Conservation (phyloP, 345 rosid species). For the Sapria himalayana region DNA sequence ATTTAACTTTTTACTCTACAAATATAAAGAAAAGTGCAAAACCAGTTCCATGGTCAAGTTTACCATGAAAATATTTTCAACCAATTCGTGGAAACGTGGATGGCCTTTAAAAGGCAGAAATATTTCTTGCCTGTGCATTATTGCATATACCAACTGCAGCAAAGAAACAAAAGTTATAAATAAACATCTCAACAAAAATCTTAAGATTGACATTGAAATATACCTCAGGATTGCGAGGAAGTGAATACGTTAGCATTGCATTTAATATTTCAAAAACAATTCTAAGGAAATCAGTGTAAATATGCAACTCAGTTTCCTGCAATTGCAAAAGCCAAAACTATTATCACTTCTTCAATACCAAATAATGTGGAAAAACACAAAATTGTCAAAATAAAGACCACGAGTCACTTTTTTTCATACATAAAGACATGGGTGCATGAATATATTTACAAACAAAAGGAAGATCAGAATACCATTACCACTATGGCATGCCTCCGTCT, state of each 20-base stretch:
- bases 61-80: slow-evolving; percentile 77
- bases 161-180: neutral
- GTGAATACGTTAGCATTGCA: slow-evolving; percentile 80
- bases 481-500: too few relatives aligned
- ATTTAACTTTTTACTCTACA: too few relatives aligned
- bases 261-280: slow-evolving; percentile 87
- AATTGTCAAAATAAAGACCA: too few relatives aligned
- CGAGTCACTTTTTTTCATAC: too few relatives aligned
- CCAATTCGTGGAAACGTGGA: slow-evolving; percentile 75
- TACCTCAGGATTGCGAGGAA: slow-evolving; percentile 97
- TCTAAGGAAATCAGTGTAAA: slow-evolving; percentile 86
- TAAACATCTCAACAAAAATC: neutral
- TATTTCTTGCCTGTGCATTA: slow-evolving; percentile 94
- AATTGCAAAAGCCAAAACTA: too few relatives aligned
- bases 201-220: too few relatives aligned
- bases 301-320: slow-evolving; percentile 88
- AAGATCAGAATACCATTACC: slow-evolving; percentile 1
- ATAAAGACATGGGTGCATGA: slow-evolving; percentile 7
- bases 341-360: too few relatives aligned
- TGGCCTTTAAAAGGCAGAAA: slow-evolving; percentile 78
- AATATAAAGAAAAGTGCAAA: too few relatives aligned
- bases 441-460: neutral
- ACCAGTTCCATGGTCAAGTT: slow-evolving; percentile 1
- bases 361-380: too few relatives aligned
- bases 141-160: slow-evolving; percentile 68